Evolutionary conservation across 495 filamentous ascomycete genomes (phyloP).

Genomic region (Aspergillus panamensis): DNA sequence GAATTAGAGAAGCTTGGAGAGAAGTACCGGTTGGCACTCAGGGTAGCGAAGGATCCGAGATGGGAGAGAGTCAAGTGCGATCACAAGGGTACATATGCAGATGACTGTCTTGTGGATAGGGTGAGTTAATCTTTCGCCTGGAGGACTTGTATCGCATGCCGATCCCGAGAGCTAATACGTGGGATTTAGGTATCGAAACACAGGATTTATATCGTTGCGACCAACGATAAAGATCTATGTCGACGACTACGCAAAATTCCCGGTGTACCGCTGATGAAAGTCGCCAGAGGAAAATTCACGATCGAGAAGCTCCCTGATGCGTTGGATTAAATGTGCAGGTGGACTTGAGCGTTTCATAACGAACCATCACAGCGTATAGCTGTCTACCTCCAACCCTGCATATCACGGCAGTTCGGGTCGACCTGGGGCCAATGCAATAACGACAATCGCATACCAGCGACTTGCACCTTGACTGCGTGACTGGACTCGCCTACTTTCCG

Average conservation of each 20-base stretch:
- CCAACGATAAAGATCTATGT: slow-evolving; percentile 78
- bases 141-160: background rate
- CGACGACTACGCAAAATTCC: slow-evolving; percentile 60
- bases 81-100: slow-evolving; percentile 90
- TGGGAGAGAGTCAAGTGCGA: slow-evolving; percentile 82
- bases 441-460: background rate
- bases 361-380: background rate
- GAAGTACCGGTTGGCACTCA: slow-evolving; percentile 83
- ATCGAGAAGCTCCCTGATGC: slow-evolving; percentile 86
- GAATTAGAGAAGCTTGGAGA: slow-evolving; percentile 90
- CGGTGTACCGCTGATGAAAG: slow-evolving; percentile 59
- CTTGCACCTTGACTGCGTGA: background rate
- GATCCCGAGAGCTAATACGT: background rate
- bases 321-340: slow-evolving; percentile 46
- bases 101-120: slow-evolving; percentile 90
- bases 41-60: slow-evolving; percentile 88
- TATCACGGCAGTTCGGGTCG: background rate
- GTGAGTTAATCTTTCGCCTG: slow-evolving; percentile 48
- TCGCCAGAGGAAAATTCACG: slow-evolving; percentile 80
- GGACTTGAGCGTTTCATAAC: background rate
- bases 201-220: slow-evolving; percentile 82
- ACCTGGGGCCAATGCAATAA: background rate
- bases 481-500: background rate
- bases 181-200: slow-evolving; percentile 48
- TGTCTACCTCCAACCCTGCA: background rate